Evolutionary conservation across 495 filamentous ascomycete genomes (phyloP), one percentile per base, ranked within the genome.

Genomic region (Amorphotheca resinae): DNA sequence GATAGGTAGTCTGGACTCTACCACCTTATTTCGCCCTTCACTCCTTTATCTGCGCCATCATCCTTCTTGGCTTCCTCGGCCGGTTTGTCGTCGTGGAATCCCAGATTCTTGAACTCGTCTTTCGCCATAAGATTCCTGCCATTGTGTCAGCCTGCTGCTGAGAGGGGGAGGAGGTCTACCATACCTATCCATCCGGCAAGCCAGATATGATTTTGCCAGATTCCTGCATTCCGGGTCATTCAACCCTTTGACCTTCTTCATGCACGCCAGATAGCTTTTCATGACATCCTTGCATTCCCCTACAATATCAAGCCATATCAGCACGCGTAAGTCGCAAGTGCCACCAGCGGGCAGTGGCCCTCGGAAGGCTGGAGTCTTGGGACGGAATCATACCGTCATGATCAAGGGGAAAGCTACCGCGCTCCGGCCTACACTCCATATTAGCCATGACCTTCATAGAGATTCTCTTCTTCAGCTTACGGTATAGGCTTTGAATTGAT

Each of bases 331-430:
- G 32, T 23, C 31, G 14, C 37, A 36, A 8, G 9, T 46, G 9
- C 25, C 22, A 21, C 30, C 33, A 12, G 9, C 11, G 1, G 5
- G 15, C 34, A 26, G 15, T 9, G 3, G 25, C 4, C 11, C 2
- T 21, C 11, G 30, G 12, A 32, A 20, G n/a, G 21, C 14, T 18
- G 33, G 7, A 31, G 18, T 12, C 39, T 4, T 36, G 12, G 18
- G 22, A 21, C n/a, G 40, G 43, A 41, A 35, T 50, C 66, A 57
- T 66, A 88, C 87, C 88, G 55, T 93, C 87, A 51, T 95, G 89
- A 58, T 98, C 91, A 33, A 98, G 78, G 17, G 91, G 91, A 55
- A 98, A 98, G 59, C 86, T 93, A 33, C 91, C 91, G 42, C 91
- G 82, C 60, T 98, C 86, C 0, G 91, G 91, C 37, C 87, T 93